Conservation (phyloP, 2,329 filamentous ascomycete species). For the Fusarium pilosicola region DNA sequence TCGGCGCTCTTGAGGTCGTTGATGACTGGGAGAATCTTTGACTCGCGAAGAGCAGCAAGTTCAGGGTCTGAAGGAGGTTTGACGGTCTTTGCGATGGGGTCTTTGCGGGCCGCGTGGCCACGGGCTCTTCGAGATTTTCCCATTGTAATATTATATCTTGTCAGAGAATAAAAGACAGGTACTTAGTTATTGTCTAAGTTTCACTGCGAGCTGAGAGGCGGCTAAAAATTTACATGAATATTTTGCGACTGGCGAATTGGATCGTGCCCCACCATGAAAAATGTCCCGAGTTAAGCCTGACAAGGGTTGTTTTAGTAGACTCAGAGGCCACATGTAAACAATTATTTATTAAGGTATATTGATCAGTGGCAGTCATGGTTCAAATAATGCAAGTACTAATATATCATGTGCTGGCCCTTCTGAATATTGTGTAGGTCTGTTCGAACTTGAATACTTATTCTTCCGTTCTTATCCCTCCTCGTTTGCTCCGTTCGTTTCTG, state of each 20-base stretch:
- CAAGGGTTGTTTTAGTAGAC: constrained; percentile 12
- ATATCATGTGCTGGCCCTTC: background rate
- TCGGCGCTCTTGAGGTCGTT: constrained; percentile 68
- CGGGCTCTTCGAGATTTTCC: constrained; percentile 68
- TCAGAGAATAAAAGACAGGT: background rate
- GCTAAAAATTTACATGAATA: constrained; percentile 36
- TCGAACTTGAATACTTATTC: background rate
- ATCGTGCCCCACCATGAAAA: constrained; percentile 38
- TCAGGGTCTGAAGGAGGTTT: constrained; percentile 72
- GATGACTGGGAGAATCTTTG: constrained; percentile 71
- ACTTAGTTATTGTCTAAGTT: background rate
- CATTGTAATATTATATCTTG: constrained; percentile 54
- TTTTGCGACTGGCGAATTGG: constrained; percentile 27
- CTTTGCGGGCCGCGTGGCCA: constrained; percentile 58
- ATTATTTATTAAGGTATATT: background rate
- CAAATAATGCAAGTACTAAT: background rate
- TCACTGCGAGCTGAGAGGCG: background rate
- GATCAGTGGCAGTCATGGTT: background rate
- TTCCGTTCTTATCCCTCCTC: background rate
- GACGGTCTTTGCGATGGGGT: constrained; percentile 66
- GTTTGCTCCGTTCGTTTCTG: background rate
- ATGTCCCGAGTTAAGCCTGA: constrained; percentile 14
- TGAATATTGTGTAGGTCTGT: background rate
- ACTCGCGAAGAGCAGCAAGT: constrained; percentile 69
- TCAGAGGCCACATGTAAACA: background rate